Conservation (phyloP, 2,329 filamentous ascomycete species). For the Apiospora marii region DNA sequence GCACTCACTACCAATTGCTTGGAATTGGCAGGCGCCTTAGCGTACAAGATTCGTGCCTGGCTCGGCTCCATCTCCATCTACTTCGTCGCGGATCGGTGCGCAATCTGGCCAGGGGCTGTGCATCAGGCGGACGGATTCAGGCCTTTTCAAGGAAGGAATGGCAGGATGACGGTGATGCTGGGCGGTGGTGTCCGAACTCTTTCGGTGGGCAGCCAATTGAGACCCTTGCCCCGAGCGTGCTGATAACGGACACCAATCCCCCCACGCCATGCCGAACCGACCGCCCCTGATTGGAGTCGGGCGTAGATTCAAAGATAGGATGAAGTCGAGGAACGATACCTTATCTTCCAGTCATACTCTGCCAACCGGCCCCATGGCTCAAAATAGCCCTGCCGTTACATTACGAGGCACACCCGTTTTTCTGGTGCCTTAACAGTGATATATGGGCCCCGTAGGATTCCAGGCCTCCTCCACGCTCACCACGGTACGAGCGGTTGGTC, state of each 20-base stretch:
- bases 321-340: not conserved
- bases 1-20: not conserved
- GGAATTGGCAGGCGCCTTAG: conserved; percentile 15
- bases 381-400: not conserved
- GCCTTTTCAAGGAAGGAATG: not conserved
- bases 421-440: not conserved
- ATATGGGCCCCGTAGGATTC: conserved; percentile 4
- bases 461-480: not conserved
- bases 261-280: conserved; percentile 16
- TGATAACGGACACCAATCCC: not conserved
- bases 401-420: not conserved
- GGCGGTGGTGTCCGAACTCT: not conserved
- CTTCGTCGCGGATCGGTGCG: not conserved
- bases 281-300: not conserved
- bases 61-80: not conserved
- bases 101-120: conserved; percentile 1
- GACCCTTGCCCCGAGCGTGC: not conserved
- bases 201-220: conserved; percentile 13
- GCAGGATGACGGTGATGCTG: not conserved
- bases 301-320: conserved; percentile 18
- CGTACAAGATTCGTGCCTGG: not conserved
- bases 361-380: not conserved
- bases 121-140: conserved; percentile 3
- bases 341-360: conserved; percentile 12
- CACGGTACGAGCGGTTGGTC: not conserved